Conservation (phyloP, 2,329 filamentous ascomycete species). For the Corynespora cassiicola region DNA sequence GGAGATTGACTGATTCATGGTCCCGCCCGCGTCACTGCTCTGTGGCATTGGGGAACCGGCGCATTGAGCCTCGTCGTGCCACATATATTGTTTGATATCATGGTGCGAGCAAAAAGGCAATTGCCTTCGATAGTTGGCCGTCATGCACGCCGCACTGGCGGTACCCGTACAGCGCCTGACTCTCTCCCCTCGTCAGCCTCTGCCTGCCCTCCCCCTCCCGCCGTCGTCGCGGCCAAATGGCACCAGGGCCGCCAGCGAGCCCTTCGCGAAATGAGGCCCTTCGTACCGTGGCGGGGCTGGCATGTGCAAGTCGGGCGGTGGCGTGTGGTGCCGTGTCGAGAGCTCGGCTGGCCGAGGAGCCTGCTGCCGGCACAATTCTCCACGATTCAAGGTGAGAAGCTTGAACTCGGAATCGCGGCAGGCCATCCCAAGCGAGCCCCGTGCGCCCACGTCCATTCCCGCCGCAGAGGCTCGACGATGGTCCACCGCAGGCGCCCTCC, state of each 20-base stretch:
- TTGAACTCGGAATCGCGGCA: constrained; percentile 40
- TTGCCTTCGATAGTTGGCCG: constrained; percentile 15
- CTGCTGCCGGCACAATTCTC: constrained; percentile 15
- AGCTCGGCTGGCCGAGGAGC: too few species aligned
- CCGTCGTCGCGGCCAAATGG: too few species aligned
- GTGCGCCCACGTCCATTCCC: constrained; percentile 22
- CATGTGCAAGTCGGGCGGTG: too few species aligned
- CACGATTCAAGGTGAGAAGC: constrained; percentile 24
- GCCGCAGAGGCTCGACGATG: constrained; percentile 21
- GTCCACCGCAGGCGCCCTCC: constrained; percentile 5
- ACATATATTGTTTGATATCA: constrained; percentile 27
- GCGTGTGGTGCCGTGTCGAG: too few species aligned
- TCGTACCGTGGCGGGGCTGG: too few species aligned
- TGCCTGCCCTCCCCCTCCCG: too few species aligned
- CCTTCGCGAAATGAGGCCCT: too few species aligned
- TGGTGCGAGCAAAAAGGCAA: constrained; percentile 9
- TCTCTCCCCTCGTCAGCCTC: neutral
- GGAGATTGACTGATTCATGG: constrained; percentile 33
- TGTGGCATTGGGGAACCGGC: constrained; percentile 36
- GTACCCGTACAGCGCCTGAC: too few species aligned
- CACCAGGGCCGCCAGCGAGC: too few species aligned
- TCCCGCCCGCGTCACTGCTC: constrained; percentile 21
- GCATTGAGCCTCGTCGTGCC: constrained; percentile 28
- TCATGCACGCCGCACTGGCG: too few species aligned
- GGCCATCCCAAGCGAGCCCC: constrained; percentile 32